Conservation (phyloP, 129 eudicot species). For the Gnaphalium uliginosum region DNA sequence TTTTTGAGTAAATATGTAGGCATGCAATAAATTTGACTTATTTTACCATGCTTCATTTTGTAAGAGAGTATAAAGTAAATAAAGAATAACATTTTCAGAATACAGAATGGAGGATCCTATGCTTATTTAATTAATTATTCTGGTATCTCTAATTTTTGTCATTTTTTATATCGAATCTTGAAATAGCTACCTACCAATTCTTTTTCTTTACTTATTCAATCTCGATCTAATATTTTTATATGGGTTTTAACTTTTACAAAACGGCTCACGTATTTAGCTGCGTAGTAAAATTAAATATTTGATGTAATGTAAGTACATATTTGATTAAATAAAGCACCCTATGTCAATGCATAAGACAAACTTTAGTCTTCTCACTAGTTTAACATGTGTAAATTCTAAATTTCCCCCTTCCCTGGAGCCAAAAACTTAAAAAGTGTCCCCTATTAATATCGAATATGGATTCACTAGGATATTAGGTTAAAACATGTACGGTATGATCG, state of each 20-base stretch:
- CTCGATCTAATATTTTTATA: neutral
- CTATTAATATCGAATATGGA: too few species aligned
- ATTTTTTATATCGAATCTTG: neutral
- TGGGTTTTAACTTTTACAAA: too few species aligned
- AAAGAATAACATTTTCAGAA: neutral
- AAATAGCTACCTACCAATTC: neutral
- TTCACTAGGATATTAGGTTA: too few species aligned
- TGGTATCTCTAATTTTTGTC: neutral
- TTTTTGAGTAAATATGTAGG: slow-evolving; percentile 18
- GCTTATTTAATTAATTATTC: neutral
- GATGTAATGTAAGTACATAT: too few species aligned
- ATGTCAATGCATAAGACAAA: neutral
- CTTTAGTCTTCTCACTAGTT: neutral
- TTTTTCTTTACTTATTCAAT: neutral
- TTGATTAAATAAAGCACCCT: neutral
- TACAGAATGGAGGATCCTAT: slow-evolving; percentile 24
- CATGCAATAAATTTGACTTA: slow-evolving; percentile 14
- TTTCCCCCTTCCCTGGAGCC: too few species aligned
- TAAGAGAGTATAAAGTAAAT: neutral
- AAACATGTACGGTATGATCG: too few species aligned
- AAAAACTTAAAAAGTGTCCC: too few species aligned
- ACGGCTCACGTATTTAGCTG: neutral
- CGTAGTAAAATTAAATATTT: neutral
- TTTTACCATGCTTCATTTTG: too few species aligned
- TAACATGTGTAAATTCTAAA: too few species aligned